Conservation (phyloP, 2,329 filamentous ascomycete genomes). For the Ophiostoma populinum region DNA sequence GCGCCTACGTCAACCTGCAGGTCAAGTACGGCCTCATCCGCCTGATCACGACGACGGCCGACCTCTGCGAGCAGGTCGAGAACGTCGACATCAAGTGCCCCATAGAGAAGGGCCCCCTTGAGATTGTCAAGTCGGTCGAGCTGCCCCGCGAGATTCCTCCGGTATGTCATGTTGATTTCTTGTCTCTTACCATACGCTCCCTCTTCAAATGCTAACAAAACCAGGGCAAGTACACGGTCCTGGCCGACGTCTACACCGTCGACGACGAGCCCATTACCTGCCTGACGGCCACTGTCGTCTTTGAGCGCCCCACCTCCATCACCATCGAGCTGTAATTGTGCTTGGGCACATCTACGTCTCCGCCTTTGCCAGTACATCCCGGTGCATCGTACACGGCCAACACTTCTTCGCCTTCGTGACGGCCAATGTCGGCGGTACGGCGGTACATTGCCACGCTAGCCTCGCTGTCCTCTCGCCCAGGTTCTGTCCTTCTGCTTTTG, state of each 20-base stretch:
- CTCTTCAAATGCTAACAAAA: neutral
- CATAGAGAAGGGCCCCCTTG: conserved; percentile 59
- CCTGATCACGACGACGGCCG: conserved; percentile 61
- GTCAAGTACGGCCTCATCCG: conserved; percentile 94
- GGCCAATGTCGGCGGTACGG: too few relatives aligned
- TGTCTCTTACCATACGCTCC: neutral
- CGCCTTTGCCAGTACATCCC: too few relatives aligned
- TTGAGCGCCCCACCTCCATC: conserved; percentile 23
- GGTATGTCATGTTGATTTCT: too few relatives aligned
- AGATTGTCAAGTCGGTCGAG: conserved; percentile 64
- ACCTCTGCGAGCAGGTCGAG: conserved; percentile 76
- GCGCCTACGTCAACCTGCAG: conserved; percentile 63
- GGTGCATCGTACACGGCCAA: too few relatives aligned
- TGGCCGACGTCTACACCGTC: conserved; percentile 65
- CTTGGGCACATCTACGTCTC: too few relatives aligned
- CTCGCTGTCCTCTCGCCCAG: too few relatives aligned
- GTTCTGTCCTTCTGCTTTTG: too few relatives aligned
- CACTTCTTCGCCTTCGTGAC: too few relatives aligned
- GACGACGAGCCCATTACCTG: conserved; percentile 69
- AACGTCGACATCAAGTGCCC: conserved; percentile 86
- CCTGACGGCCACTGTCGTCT: conserved; percentile 56
- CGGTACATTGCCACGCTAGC: too few relatives aligned
- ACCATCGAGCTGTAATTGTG: conserved; percentile 5
- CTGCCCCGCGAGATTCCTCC: conserved; percentile 77
- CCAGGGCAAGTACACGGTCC: conserved; percentile 81